Percentiles rank a stretch among this genome's conserved stretches.
Conservation (phyloP, 2,329 filamentous ascomycete genomes). For the Cytospora piceae region DNA sequence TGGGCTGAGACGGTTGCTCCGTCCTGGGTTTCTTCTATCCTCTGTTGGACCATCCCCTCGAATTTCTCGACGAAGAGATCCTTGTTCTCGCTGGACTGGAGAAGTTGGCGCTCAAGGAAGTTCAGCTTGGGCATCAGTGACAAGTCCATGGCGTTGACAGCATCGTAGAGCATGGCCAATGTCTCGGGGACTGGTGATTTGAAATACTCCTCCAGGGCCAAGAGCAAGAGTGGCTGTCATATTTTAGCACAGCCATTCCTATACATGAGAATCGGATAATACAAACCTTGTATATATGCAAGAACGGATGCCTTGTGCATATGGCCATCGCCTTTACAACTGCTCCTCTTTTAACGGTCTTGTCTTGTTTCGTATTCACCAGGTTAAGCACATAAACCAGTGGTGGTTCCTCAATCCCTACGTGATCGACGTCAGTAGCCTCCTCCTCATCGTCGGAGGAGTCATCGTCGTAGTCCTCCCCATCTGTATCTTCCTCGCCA, state of each 20-base stretch:
- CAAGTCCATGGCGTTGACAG: conserved; percentile 95
- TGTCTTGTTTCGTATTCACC: conserved; percentile 98
- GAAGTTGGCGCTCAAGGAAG: conserved; percentile 78
- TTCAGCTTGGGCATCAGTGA: conserved; percentile 89
- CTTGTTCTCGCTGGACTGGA: conserved; percentile 90
- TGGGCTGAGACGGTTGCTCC: conserved; percentile 31
- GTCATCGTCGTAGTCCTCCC: conserved; percentile 49
- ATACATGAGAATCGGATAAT: background rate
- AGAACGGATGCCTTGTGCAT: conserved; percentile 93
- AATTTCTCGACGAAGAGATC: conserved; percentile 98
- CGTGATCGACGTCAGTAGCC: conserved; percentile 64
- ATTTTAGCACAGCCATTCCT: background rate
- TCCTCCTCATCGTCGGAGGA: conserved; percentile 58
- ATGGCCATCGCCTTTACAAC: conserved; percentile 99
- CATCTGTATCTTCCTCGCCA: conserved; percentile 47
- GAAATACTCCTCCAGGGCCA: conserved; percentile 97
- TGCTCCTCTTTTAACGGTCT: conserved; percentile 87
- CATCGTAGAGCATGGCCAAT: conserved; percentile 83
- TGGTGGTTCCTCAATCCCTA: conserved; percentile 80
- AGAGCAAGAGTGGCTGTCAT: conserved; percentile 75
- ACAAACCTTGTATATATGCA: conserved; percentile 93
- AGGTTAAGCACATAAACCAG: conserved; percentile 96
- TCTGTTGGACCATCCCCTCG: conserved; percentile 87
- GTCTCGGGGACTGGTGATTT: conserved; percentile 88
- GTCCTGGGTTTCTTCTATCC: conserved; percentile 68